Base-by-base conservation (phyloP, 805 yeast genomes). In the Sugiyamaella qingdaonensis region DNA sequence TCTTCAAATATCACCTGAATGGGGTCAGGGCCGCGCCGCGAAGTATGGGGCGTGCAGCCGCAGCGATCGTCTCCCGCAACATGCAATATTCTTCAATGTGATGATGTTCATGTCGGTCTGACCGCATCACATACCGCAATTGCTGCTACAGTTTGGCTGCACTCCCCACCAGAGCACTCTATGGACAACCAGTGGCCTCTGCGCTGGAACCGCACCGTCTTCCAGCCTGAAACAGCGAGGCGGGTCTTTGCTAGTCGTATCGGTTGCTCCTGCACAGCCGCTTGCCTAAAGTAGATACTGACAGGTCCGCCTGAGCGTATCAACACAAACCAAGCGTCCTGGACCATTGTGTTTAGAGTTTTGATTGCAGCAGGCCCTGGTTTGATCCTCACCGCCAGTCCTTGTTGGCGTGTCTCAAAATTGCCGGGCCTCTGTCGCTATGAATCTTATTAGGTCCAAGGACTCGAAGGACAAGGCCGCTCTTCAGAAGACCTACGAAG, bases 401-500 rank as follows among this genome's bases (percentile, higher is more conserved):
- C 33, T 34, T 24, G 34, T 4, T 37, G 39, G 31, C 31, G 29
- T 18, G 42, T 11, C 32, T 47, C 32, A 10, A 10, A 10, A 19
- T 10, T 29, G 9, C 14, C 5, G 11, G 31, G 16, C 46, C 11
- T 33, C 24, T n/a, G n/a, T 33, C 33, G 11, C 31, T 27, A 58
- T 58, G 61, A 58, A 58, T 39, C 50, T 56, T 27, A 54, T 58
- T 16, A 52, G 59, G 32, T 44, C 53, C n/a, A 51, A 51, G 13
- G 46, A 51, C 11, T 39, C 43, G 5, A 43, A 36, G 10, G 39
- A 46, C 18, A 52, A 52, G 42, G 59, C 51, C 29, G 52, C 57
- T 13, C 68, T 72, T 33, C 75, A 73, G 54, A 56, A 60, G 39
- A 60, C 69, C 19, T 73, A 72, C 60, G 72, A 73, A 51, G 74